Evolutionary conservation across 257 asterid genomes (phyloP), one percentile per base, ranked within the genome.

Genomic region (Ilex aquifolium): DNA sequence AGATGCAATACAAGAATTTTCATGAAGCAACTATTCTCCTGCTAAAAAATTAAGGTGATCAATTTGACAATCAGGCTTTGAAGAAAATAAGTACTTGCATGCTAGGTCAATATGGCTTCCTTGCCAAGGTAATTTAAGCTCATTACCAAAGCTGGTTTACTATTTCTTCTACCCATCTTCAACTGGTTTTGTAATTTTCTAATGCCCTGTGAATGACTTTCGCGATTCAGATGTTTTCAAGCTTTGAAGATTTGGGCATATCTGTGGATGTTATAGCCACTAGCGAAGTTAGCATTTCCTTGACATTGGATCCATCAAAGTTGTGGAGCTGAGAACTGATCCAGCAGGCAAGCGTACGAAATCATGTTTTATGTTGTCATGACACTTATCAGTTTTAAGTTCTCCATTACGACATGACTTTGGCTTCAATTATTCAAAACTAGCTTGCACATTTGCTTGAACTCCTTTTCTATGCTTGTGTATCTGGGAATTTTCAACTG

Each of bases 211-310:
- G 40, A 54, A 68, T 44, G 17, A 46, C 60, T 64, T 10, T 10
- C 48, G 39, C 29, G 15, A 31, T 74, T 69, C 83, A 90, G 97
- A 95, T 90, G 27, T 90, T 87, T 62, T 74, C 95, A 54, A 87
- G 61, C 65, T 90, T 87, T 67, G 97, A 87, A 84, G 97, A 90
- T 66, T 77, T 90, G 59, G 96, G 90, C 69, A 90, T 90, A 70
- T 87, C 95, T n/a, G 97, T 90, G 57, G 96, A 90, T 76, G 97
- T 90, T 67, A 96, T 87, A 56, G 97, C 97, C 46, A 90, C 97
- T 48, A 90, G 95, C 74, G 97, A 90, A 78, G 97, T 90, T 55
- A 85, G 95, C 77, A 87, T 90, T 57, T 90, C 97, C 57, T 79
- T 90, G 84, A 90, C 95, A 11, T 71, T 90, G 73, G 97, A 90